Base-by-base conservation (phyloP, 2,329 filamentous ascomycete species). In the Thyridium curvatum region DNA sequence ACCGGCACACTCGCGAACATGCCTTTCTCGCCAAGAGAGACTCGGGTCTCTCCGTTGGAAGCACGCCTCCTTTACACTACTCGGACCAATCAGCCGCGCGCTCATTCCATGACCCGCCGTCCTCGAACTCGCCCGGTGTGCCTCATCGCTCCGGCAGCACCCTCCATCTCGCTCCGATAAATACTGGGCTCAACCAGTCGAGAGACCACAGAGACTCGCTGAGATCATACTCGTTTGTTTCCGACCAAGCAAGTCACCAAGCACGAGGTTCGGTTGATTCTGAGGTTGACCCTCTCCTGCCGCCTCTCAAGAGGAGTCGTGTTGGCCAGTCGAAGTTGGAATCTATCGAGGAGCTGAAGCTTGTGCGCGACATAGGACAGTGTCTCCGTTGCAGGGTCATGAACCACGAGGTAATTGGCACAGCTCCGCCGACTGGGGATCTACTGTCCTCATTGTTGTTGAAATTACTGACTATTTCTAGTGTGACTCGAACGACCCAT, bases 311-410 rank as follows among this genome's bases (percentile, higher is more conserved):
- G 53, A 62, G 68, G 45, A 72, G 67, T 38, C 65, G 72, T 32
- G 64, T 71, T 21, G 71, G 69, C 4, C 72, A 72, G 45, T 66
- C 70, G 30, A 67, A 71, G 17, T 58, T 79, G 2, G 66, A 77
- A 49, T 78, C 74, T 14, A 78, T 79, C 34, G 72, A 68, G 32
- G 74, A 78, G 52, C 62, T 79, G 4, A 65, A 64, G 31, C 60
- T 78, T 8, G 59, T 71, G 14, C 66, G 63, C 30, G 66, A 71
- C 29, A 53, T 61, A 13, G 65, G 65, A 13, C 63, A 67, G 12
- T 78, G 74, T 48, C 60, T 78, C 31, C 68, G 70, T 32, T 79
- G 74, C 50, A 68, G 62, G 50, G 56, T 68, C 8, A 51, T 63
- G 26, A 66, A 65, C 33, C 65, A 63, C 51, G 59, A 62, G 49